Percentiles rank a stretch among this genome's conserved stretches.
Evolutionary conservation across 257 asterid genomes (phyloP).

Genomic region (Nemophila menziesii): DNA sequence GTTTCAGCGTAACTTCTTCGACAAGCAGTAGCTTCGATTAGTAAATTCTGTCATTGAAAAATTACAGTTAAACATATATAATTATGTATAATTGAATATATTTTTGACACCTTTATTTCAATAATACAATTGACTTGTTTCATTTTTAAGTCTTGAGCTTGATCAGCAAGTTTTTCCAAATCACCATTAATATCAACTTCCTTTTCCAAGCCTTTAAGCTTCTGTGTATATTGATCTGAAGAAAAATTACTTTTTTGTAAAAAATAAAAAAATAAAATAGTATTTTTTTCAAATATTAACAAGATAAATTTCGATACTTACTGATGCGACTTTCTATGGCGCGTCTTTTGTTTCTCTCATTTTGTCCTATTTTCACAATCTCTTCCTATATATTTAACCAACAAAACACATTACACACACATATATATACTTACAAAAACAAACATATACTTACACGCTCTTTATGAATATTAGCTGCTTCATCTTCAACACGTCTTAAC

Average conservation of each 20-base stretch:
- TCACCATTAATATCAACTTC: slow-evolving; percentile 53
- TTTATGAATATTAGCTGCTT: slow-evolving; percentile 52
- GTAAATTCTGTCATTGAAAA: slow-evolving; percentile 40
- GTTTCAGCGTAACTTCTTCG: slow-evolving; percentile 59
- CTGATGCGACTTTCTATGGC: slow-evolving; percentile 48
- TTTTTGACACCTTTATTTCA: slow-evolving; percentile 46
- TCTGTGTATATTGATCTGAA: slow-evolving; percentile 41
- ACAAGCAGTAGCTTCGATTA: slow-evolving; percentile 57
- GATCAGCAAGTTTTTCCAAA: slow-evolving; percentile 31
- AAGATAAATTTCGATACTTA: slow-evolving; percentile 28
- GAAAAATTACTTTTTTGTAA: slow-evolving; percentile 11
- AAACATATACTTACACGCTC: slow-evolving; percentile 43
- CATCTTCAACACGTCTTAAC: slow-evolving; percentile 51
- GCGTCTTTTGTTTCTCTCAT: slow-evolving; percentile 35
- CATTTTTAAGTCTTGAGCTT: slow-evolving; percentile 48
- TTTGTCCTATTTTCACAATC: slow-evolving; percentile 25
- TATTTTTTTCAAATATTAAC: not conserved
- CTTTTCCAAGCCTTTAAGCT: slow-evolving; percentile 43
- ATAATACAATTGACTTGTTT: slow-evolving; percentile 40
- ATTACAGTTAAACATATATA: slow-evolving; percentile 9
- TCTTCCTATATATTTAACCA: slow-evolving; percentile 42
- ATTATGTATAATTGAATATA: not conserved
- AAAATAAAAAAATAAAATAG: no score
- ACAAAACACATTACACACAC: not conserved
- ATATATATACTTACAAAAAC: no score